These are phyloP conservation scores for Pelagophyceae sp. DNA, from an alignment of 352 stramenopile species.

Conservation along the genomic window DNA sequence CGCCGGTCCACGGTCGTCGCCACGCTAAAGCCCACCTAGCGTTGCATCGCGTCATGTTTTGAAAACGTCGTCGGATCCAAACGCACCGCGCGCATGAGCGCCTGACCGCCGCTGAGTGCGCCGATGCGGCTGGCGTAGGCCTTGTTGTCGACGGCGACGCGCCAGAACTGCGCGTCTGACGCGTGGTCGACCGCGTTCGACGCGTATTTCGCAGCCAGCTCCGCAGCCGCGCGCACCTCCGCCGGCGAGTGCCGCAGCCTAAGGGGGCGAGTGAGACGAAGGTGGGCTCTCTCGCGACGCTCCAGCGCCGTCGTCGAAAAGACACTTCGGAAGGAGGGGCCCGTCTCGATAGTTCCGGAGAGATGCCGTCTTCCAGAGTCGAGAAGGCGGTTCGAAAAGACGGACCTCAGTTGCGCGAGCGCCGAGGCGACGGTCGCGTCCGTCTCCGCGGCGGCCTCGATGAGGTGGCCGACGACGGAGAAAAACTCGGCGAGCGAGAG, in stretches of 20 bases:
- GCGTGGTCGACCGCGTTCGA: not conserved
- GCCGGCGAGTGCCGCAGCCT: slow-evolving; percentile 3
- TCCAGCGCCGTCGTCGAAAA: too few species aligned
- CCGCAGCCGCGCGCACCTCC: slow-evolving; percentile 17
- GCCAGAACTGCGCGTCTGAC: not conserved
- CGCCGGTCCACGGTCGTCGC: not conserved
- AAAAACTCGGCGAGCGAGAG: slow-evolving; percentile 24
- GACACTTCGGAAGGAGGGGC: too few species aligned
- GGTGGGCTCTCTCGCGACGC: too few species aligned
- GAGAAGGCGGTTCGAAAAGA: too few species aligned
- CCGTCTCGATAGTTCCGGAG: too few species aligned
- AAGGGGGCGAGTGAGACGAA: too few species aligned
- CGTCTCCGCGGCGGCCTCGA: slow-evolving; percentile 16
- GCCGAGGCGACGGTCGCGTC: slow-evolving; percentile 20
- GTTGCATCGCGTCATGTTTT: too few species aligned
- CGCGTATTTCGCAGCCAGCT: slow-evolving; percentile 12
- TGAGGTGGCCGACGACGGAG: slow-evolving; percentile 15
- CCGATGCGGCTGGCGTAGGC: slow-evolving; percentile 16
- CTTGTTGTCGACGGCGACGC: slow-evolving; percentile 4
- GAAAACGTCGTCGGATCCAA: too few species aligned
- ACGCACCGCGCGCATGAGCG: slow-evolving; percentile 17
- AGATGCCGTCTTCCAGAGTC: too few species aligned
- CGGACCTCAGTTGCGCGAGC: slow-evolving; percentile 19
- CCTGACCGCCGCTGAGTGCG: slow-evolving; percentile 4
- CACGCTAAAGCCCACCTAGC: not conserved